These are phyloP conservation scores for Xylaria scruposa DNA, from an alignment of 495 filamentous ascomycete genomes.

Conservation along the genomic window DNA sequence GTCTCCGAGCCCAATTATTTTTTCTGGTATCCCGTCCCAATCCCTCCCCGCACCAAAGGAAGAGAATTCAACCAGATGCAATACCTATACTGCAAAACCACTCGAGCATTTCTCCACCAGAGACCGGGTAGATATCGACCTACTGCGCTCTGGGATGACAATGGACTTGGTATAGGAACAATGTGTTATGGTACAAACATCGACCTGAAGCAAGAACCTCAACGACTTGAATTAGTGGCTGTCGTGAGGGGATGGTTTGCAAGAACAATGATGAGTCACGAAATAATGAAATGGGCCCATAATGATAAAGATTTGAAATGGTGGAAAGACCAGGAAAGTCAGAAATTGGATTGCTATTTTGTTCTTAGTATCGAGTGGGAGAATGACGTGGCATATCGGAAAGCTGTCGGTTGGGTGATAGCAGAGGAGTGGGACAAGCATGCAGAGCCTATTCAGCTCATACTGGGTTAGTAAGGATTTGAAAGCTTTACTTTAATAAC, in stretches of 20 bases:
- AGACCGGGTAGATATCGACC: background rate
- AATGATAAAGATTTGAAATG: conserved; percentile 6
- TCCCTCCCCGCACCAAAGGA: background rate
- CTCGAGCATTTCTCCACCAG: background rate
- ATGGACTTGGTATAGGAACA: background rate
- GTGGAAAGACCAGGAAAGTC: conserved; percentile 3
- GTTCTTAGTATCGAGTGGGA: conserved; percentile 14
- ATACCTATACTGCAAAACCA: conserved; percentile 14
- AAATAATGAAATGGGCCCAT: background rate
- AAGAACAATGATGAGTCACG: background rate
- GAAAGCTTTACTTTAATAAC: background rate
- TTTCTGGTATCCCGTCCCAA: conserved; percentile 7
- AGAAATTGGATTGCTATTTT: conserved; percentile 8
- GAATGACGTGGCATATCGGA: background rate
- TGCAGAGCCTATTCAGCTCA: background rate
- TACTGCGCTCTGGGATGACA: conserved; percentile 3
- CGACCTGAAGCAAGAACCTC: background rate
- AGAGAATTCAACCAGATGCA: background rate
- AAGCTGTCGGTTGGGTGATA: conserved; percentile 2
- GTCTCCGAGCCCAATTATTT: background rate
- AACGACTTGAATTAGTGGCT: background rate
- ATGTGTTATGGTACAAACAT: background rate
- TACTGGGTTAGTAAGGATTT: background rate
- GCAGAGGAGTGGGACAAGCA: background rate
- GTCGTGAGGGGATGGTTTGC: background rate